These are phyloP conservation scores for Gautieria morchelliformis DNA, from an alignment of 768 basidiomycete genomes.

Conservation along the genomic window DNA sequence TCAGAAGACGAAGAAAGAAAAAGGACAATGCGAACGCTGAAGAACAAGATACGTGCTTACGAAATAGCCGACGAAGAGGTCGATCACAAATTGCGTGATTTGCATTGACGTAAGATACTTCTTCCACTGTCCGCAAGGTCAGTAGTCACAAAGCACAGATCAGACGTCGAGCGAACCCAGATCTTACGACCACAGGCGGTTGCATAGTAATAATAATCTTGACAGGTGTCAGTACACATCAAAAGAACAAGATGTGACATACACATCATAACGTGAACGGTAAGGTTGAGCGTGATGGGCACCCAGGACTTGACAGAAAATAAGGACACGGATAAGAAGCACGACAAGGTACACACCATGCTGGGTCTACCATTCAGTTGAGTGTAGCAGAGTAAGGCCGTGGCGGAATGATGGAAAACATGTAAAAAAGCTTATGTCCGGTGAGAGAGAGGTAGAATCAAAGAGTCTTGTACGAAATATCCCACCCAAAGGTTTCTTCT, in stretches of 20 bases:
- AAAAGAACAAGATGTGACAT: conserved; percentile 28
- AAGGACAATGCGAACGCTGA: conserved; percentile 10
- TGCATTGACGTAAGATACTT: too few relatives aligned
- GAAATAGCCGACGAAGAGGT: conserved; percentile 76
- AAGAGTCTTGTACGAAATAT: conserved; percentile 8
- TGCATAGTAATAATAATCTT: too few relatives aligned
- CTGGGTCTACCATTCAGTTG: conserved; percentile 93
- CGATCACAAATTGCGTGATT: conserved; percentile 88
- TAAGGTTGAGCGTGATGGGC: too few relatives aligned
- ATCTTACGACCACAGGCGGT: conserved; percentile 95
- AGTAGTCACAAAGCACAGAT: conserved; percentile 2
- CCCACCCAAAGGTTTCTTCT: too few relatives aligned
- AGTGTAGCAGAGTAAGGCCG: too few relatives aligned
- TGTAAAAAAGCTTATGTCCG: too few relatives aligned
- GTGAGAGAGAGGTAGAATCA: conserved; percentile 33
- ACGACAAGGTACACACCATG: conserved; percentile 49
- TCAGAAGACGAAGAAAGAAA: conserved; percentile 1
- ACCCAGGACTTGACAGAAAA: too few relatives aligned
- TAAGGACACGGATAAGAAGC: too few relatives aligned
- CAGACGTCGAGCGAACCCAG: conserved; percentile 53
- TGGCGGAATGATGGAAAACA: too few relatives aligned
- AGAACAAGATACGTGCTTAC: too few relatives aligned
- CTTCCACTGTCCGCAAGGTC: too few relatives aligned
- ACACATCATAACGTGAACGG: conserved; percentile 98
- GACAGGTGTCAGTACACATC: too few relatives aligned